These are phyloP conservation scores for Zopfia rhizophila DNA, from an alignment of 2,329 filamentous ascomycete species.

Conservation along the genomic window DNA sequence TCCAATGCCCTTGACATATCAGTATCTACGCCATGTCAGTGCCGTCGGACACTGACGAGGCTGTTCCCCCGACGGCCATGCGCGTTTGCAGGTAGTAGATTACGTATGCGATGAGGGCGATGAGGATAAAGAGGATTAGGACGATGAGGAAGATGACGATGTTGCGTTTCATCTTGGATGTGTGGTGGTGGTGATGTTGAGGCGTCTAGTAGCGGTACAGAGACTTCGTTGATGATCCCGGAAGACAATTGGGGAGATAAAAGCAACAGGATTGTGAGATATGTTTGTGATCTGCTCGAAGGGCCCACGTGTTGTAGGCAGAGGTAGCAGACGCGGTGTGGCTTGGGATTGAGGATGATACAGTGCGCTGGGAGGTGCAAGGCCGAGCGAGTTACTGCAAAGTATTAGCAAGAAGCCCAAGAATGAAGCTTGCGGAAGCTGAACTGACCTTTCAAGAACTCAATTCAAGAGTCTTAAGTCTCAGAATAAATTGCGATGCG, in stretches of 20 bases:
- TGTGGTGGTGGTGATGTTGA: conserved; percentile 4
- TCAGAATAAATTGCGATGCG: no score
- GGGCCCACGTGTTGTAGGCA: background rate
- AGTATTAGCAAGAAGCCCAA: background rate
- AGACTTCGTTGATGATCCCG: conserved; percentile 1
- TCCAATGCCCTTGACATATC: background rate
- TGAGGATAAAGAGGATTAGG: conserved; percentile 63
- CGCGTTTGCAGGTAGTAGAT: conserved; percentile 62
- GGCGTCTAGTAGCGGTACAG: background rate
- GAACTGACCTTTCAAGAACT: conserved; percentile 11
- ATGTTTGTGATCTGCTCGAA: background rate
- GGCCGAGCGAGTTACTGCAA: background rate
- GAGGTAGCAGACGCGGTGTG: background rate
- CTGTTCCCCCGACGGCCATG: conserved; percentile 50
- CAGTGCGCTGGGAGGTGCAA: background rate
- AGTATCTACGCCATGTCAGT: conserved; percentile 28
- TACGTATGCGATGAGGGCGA: conserved; percentile 59
- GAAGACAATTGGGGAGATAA: no score
- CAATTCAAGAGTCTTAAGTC: background rate
- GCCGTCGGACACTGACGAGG: conserved; percentile 44
- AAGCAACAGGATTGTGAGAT: background rate
- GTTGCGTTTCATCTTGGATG: conserved; percentile 60
- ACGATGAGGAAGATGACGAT: conserved; percentile 64
- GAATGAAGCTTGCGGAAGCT: conserved; percentile 7
- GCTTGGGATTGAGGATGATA: conserved; percentile 6